Conservation (phyloP, 106 monocot genomes). For the Triglochin maritima region DNA sequence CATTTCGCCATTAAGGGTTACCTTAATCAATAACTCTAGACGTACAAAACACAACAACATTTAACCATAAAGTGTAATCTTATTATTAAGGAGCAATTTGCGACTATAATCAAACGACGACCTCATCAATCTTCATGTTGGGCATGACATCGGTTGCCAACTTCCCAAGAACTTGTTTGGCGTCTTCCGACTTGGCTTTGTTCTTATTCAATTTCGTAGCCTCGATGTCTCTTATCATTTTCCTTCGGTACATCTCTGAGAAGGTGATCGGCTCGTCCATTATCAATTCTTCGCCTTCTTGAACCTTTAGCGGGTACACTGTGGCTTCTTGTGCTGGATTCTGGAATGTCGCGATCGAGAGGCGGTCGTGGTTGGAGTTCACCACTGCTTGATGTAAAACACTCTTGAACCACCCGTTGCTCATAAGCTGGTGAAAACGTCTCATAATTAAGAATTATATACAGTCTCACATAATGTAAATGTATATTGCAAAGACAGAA, state of each 20-base stretch:
- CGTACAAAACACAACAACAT: too few relatives aligned
- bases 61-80: too few relatives aligned
- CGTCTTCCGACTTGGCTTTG: too few relatives aligned
- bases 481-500: too few relatives aligned
- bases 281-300: slow-evolving; percentile 68
- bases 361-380: slow-evolving; percentile 59
- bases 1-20: too few relatives aligned
- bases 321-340: slow-evolving; percentile 70
- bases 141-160: too few relatives aligned
- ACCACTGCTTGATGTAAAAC: slow-evolving; percentile 91
- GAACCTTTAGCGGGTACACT: slow-evolving; percentile 64
- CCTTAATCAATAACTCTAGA: too few relatives aligned
- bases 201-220: slow-evolving; percentile 69
- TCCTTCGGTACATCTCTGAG: slow-evolving; percentile 77
- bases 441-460: background rate
- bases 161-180: too few relatives aligned
- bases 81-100: too few relatives aligned
- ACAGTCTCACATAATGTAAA: too few relatives aligned
- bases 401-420: slow-evolving; percentile 91
- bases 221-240: slow-evolving; percentile 76
- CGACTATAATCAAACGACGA: too few relatives aligned
- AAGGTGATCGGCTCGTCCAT: slow-evolving; percentile 75
- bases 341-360: slow-evolving; percentile 89
- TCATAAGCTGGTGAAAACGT: slow-evolving; percentile 43
- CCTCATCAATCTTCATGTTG: too few relatives aligned